A percentile compares a stretch with the other conserved stretches of the same genome.
Conservation (phyloP, 2,329 filamentous ascomycete species). For the Dothideomycetes sp. region DNA sequence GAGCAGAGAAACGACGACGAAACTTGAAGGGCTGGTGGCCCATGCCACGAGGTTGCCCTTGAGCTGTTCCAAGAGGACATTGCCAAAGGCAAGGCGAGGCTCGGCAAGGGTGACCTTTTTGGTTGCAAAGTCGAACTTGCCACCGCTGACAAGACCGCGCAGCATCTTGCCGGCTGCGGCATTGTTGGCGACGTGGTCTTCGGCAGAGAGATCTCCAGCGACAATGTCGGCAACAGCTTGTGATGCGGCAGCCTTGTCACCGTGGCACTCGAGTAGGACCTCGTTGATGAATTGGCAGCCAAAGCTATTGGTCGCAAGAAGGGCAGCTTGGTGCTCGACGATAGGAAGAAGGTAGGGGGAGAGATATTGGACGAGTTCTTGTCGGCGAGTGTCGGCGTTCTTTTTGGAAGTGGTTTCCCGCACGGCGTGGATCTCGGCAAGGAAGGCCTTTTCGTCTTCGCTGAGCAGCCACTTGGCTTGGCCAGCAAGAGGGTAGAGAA, state of each 20-base stretch:
- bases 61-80: conserved; percentile 72
- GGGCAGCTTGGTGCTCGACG: conserved; percentile 55
- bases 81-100: conserved; percentile 69
- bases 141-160: conserved; percentile 82
- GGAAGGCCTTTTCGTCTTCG: conserved; percentile 51
- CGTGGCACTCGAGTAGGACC: conserved; percentile 63
- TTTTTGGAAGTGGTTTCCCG: conserved; percentile 86
- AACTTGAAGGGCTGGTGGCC: conserved; percentile 78
- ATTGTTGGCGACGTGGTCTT: conserved; percentile 50
- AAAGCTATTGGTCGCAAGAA: conserved; percentile 64
- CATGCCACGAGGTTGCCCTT: conserved; percentile 64
- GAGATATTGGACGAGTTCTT: conserved; percentile 64
- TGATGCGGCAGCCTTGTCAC: conserved; percentile 67
- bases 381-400: conserved; percentile 61
- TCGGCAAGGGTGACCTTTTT: conserved; percentile 61
- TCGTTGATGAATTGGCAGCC: conserved; percentile 82
- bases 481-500: conserved; percentile 71
- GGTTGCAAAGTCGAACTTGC: conserved; percentile 65
- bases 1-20: conserved; percentile 70
- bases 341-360: conserved; percentile 66
- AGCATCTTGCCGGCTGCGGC: conserved; percentile 68
- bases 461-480: conserved; percentile 53
- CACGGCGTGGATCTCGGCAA: conserved; percentile 69
- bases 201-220: conserved; percentile 26
- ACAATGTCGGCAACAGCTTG: conserved; percentile 47